Percentiles rank a stretch among this genome's conserved stretches.
phyloP scores from a whole-genome alignment of 169 alveolate genomes.

The Plasmodium berghei region DNA sequence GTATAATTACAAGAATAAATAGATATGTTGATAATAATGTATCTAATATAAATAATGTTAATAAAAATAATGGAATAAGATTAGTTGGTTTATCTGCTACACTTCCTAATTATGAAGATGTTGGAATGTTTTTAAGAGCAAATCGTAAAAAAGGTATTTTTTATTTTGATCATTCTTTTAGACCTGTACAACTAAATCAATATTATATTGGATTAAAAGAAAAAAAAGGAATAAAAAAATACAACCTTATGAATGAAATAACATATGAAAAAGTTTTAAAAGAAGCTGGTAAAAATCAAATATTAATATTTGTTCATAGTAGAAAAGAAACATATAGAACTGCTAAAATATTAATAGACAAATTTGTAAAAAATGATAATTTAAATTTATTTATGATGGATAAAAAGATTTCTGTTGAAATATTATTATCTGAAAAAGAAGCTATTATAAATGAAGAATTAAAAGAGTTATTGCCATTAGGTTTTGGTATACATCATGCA shows the following conservation, averaged over 20 bases:
- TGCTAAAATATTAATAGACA: slow-evolving; percentile 93
- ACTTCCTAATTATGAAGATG: slow-evolving; percentile 99
- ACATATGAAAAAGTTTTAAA: slow-evolving; percentile 93
- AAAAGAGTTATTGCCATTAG: slow-evolving; percentile 97
- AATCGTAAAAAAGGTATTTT: slow-evolving; percentile 92
- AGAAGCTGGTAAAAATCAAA: slow-evolving; percentile 90
- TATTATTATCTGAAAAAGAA: slow-evolving; percentile 92
- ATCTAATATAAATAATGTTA: slow-evolving; percentile 83
- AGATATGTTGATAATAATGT: slow-evolving; percentile 87
- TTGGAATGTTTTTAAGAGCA: slow-evolving; percentile 97
- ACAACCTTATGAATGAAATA: slow-evolving; percentile 96
- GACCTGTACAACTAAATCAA: slow-evolving; percentile 99
- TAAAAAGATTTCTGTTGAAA: slow-evolving; percentile 92
- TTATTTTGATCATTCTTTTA: slow-evolving; percentile 96
- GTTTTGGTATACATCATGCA: slow-evolving; percentile 99
- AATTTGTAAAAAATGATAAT: slow-evolving; percentile 92
- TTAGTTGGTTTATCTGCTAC: slow-evolving; percentile 99
- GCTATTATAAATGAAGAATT: slow-evolving; percentile 91
- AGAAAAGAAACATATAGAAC: slow-evolving; percentile 99
- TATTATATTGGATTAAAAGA: slow-evolving; percentile 98
- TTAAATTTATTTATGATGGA: slow-evolving; percentile 90
- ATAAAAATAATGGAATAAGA: slow-evolving; percentile 2
- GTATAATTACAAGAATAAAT: slow-evolving; percentile 98
- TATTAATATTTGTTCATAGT: slow-evolving; percentile 98
- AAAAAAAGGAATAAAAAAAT: slow-evolving; percentile 96